Percentiles rank a stretch among this genome's conserved stretches.
phyloP scores from a whole-genome alignment of 1,284 basidiomycete species.

The Moesziomyces antarcticus region DNA sequence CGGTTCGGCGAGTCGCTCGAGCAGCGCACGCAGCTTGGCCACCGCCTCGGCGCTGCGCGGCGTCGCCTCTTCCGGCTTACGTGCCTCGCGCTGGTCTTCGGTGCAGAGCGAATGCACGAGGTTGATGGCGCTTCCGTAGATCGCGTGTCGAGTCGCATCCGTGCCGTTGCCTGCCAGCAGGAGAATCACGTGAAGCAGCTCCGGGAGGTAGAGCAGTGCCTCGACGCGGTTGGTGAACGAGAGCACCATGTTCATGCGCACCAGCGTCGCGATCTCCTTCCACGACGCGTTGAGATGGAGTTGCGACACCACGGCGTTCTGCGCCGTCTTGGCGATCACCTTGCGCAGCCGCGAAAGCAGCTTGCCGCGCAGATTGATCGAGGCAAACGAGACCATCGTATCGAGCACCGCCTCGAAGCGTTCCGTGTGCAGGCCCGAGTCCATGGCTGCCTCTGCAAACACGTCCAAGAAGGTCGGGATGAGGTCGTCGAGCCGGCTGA shows the following conservation, averaged over 20 bases:
- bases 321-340: conserved; percentile 62
- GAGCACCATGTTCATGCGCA: conserved; percentile 64
- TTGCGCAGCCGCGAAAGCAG: conserved; percentile 58
- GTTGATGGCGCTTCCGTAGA: conserved; percentile 62
- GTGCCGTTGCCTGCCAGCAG: conserved; percentile 61
- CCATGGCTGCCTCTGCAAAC: conserved; percentile 63
- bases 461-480: conserved; percentile 62
- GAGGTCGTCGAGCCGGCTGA: conserved; percentile 62
- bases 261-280: conserved; percentile 64
- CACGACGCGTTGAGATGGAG: conserved; percentile 61
- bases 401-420: conserved; percentile 64
- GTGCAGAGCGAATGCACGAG: conserved; percentile 65
- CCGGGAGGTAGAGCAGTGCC: conserved; percentile 58
- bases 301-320: conserved; percentile 53
- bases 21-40: conserved; percentile 46
- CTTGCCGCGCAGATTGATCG: conserved; percentile 64
- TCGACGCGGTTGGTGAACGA: conserved; percentile 62
- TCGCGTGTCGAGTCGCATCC: conserved; percentile 57
- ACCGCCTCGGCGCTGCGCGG: conserved; percentile 41
- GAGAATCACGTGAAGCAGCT: conserved; percentile 60
- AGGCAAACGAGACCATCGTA: conserved; percentile 63
- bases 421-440: conserved; percentile 60
- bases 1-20: conserved; percentile 52
- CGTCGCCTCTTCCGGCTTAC: conserved; percentile 44
- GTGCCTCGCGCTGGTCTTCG: conserved; percentile 53